Evolutionary conservation across 2,329 filamentous ascomycete genomes (phyloP).

Genomic region (Cryphonectria parasitica): DNA sequence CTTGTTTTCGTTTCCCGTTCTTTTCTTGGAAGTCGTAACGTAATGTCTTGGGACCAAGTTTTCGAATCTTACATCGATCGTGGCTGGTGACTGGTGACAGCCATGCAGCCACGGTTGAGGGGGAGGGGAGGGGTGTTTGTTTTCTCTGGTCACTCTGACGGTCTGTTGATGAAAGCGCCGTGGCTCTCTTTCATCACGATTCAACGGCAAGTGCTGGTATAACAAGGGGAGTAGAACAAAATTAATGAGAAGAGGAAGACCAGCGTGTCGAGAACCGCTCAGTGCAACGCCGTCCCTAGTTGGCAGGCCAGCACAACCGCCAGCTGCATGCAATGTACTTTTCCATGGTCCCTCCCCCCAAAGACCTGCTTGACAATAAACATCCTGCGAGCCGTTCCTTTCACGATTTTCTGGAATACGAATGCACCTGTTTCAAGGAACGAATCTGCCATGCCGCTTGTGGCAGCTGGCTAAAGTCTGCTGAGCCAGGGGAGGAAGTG

Average conservation of each 20-base stretch:
- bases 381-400: background rate
- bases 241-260: too few species aligned
- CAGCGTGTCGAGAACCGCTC: background rate
- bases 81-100: too few species aligned
- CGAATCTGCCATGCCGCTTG: conserved; percentile 6
- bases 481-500: background rate
- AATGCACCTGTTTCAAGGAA: conserved; percentile 18
- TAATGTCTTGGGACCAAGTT: background rate
- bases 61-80: background rate
- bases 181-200: too few species aligned
- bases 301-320: background rate
- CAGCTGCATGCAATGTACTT: background rate
- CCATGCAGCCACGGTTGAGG: too few species aligned
- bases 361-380: background rate
- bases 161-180: background rate
- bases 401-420: background rate
- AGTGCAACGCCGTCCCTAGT: background rate
- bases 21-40: conserved; percentile 15
- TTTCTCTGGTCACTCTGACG: background rate
- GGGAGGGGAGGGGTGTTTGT: background rate
- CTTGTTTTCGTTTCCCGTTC: conserved; percentile 5
- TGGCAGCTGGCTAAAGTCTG: background rate
- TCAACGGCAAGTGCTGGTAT: too few species aligned
- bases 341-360: accelerated
- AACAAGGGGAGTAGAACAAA: too few species aligned